Evolutionary conservation across 768 basidiomycete genomes (phyloP).

Genomic region (Xanthoconium stramineum): DNA sequence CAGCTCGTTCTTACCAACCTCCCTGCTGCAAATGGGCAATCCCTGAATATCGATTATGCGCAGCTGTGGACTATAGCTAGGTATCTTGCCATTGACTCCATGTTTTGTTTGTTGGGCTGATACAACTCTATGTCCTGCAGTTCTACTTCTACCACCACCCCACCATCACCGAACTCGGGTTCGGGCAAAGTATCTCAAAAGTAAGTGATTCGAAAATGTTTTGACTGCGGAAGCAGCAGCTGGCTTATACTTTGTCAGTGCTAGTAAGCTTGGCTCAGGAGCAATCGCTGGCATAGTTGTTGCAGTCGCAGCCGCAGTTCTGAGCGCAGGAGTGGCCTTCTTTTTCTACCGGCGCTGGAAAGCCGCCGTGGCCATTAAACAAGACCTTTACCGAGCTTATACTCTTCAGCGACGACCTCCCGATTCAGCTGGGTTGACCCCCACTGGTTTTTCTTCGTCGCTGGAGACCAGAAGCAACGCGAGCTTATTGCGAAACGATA

Average conservation of each 20-base stretch:
- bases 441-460: constrained; percentile 21
- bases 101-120: not conserved
- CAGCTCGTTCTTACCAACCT: constrained; percentile 35
- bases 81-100: constrained; percentile 6
- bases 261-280: constrained; percentile 10
- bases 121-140: not conserved
- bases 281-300: not conserved
- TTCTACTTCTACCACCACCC: not conserved
- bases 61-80: constrained; percentile 16
- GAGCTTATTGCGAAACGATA: constrained; percentile 9
- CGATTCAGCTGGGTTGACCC: not conserved
- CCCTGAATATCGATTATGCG: constrained; percentile 35
- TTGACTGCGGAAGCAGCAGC: no score
- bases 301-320: not conserved
- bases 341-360: constrained; percentile 27
- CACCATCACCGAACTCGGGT: not conserved
- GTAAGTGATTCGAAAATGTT: constrained; percentile 7
- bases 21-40: constrained; percentile 17
- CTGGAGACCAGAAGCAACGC: constrained; percentile 16
- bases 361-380: constrained; percentile 15
- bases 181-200: not conserved
- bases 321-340: not conserved
- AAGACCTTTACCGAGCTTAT: constrained; percentile 10
- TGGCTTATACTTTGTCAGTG: no score
- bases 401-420: constrained; percentile 9